Conservation (phyloP, 1,139 yeast genomes). For the Candida buenavistaensis region DNA sequence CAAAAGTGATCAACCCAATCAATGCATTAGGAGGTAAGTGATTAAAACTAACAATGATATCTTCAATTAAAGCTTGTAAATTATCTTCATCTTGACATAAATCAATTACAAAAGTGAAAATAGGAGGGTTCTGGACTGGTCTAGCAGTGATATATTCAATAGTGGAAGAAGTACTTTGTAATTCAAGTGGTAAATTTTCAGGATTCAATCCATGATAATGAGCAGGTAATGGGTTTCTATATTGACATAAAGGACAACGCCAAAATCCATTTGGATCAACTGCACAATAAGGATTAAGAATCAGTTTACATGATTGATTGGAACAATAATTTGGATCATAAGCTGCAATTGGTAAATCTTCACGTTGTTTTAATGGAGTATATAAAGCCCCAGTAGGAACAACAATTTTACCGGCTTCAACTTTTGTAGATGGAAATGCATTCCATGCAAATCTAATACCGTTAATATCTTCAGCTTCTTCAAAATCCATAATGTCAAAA, state of each 20-base stretch:
- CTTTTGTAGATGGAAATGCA: conserved; percentile 75
- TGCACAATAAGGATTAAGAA: conserved; percentile 84
- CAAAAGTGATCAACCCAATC: conserved; percentile 89
- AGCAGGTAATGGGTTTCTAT: conserved; percentile 84
- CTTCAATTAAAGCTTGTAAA: conserved; percentile 83
- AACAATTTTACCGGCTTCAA: conserved; percentile 88
- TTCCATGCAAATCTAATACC: conserved; percentile 55
- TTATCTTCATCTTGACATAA: conserved; percentile 95
- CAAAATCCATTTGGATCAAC: conserved; percentile 84
- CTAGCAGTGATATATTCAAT: conserved; percentile 88
- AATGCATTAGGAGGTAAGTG: conserved; percentile 91
- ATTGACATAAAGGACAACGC: conserved; percentile 87
- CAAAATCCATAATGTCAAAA: conserved; percentile 39
- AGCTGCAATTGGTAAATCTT: conserved; percentile 76
- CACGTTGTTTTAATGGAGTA: conserved; percentile 84
- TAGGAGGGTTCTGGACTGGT: conserved; percentile 91
- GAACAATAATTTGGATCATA: conserved; percentile 92
- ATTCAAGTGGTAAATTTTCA: conserved; percentile 85
- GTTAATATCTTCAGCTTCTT: conserved; percentile 52
- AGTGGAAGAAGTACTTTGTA: conserved; percentile 75
- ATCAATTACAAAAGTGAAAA: conserved; percentile 87
- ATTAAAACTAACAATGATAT: conserved; percentile 77
- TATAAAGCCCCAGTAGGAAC: conserved; percentile 94
- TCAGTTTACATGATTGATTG: conserved; percentile 75
- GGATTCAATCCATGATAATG: conserved; percentile 85